Conservation (phyloP, 305 asterid genomes). For the Fraxinus nigra region DNA sequence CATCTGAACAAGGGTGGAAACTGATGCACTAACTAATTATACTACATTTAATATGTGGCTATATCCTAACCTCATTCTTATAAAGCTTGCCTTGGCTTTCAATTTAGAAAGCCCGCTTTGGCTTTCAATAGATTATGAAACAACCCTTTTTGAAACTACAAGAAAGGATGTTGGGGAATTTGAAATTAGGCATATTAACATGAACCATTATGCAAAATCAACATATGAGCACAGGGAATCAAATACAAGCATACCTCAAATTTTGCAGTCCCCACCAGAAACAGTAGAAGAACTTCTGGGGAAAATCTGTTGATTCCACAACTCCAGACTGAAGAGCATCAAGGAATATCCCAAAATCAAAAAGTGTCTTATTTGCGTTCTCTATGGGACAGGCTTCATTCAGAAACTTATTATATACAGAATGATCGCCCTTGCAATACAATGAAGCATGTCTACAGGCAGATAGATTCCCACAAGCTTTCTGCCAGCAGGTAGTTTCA, state of each 20-base stretch:
- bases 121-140: not conserved
- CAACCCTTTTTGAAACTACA: not conserved
- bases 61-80: not conserved
- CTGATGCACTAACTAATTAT: not conserved
- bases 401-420: constrained; percentile 26
- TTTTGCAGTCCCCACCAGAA: constrained; percentile 75
- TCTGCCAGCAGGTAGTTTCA: constrained; percentile 53
- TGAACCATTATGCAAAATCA: constrained; percentile 1
- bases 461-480: constrained; percentile 35
- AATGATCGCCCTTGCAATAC: constrained; percentile 31
- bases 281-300: constrained; percentile 58
- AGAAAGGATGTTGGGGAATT: not conserved
- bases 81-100: not conserved
- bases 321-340: constrained; percentile 65
- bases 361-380: constrained; percentile 38
- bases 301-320: constrained; percentile 52
- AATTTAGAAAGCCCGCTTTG: not conserved
- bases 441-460: constrained; percentile 41
- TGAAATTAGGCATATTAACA: not conserved
- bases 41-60: not conserved
- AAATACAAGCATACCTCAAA: constrained; percentile 40
- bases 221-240: constrained; percentile 1
- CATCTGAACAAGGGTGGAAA: not conserved
- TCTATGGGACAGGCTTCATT: constrained; percentile 42
- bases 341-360: constrained; percentile 64